A percentile compares a stretch with the other conserved stretches of the same genome.
Evolutionary conservation across 83 land plant genomes (phyloP).

Genomic region (Picea engelmannii): DNA sequence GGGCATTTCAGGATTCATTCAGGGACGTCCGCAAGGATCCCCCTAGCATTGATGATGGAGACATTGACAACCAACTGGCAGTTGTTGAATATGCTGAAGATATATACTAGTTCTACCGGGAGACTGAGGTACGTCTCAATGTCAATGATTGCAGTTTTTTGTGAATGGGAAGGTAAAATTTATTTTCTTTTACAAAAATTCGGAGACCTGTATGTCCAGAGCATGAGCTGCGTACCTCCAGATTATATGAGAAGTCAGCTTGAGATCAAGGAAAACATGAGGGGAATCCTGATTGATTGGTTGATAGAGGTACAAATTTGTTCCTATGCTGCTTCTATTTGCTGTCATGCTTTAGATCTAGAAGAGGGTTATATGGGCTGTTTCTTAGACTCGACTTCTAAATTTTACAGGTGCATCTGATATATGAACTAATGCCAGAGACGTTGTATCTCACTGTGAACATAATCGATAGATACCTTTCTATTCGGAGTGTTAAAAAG

Average conservation of each 20-base stretch:
- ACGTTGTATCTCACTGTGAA: constrained; percentile 52
- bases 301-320: constrained; percentile 38
- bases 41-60: constrained; percentile 47
- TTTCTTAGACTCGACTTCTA: background rate
- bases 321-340: background rate
- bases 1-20: constrained; percentile 1
- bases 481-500: constrained; percentile 30
- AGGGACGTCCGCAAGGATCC: constrained; percentile 20
- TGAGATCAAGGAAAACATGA: constrained; percentile 48
- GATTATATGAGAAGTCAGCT: constrained; percentile 40
- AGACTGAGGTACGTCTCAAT: constrained; percentile 40
- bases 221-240: constrained; percentile 9
- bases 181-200: background rate
- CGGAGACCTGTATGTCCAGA: background rate
- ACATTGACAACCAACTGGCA: constrained; percentile 49
- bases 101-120: constrained; percentile 44
- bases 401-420: constrained; percentile 37
- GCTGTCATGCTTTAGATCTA: background rate
- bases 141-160: background rate
- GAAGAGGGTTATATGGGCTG: background rate
- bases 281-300: constrained; percentile 54
- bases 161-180: background rate
- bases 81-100: constrained; percentile 74
- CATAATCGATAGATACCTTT: constrained; percentile 52
- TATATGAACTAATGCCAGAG: constrained; percentile 62